Percentiles rank a stretch among this genome's conserved stretches.
Evolutionary conservation across 2,329 filamentous ascomycete genomes (phyloP).

Genomic region (Penicillium sp.): DNA sequence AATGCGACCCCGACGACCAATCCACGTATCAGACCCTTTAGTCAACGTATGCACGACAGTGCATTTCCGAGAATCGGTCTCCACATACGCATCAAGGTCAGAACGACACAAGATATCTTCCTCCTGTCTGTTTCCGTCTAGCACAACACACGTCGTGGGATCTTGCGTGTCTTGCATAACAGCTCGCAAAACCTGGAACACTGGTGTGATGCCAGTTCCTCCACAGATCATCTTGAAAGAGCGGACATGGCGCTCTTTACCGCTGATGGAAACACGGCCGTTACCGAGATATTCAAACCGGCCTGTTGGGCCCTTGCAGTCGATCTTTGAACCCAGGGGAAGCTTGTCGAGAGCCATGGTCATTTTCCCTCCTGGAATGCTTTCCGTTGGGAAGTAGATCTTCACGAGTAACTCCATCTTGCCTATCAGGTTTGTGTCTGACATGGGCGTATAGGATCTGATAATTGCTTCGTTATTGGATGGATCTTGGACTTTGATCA

Average conservation of each 20-base stretch:
- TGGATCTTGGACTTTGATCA: constrained; percentile 75
- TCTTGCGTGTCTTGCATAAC: constrained; percentile 65
- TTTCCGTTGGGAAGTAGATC: constrained; percentile 65
- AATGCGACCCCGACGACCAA: constrained; percentile 66
- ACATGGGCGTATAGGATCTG: constrained; percentile 82
- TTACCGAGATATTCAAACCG: constrained; percentile 75
- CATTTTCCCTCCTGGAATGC: constrained; percentile 70
- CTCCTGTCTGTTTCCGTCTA: constrained; percentile 73
- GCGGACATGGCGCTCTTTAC: constrained; percentile 55
- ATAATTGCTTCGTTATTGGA: constrained; percentile 68
- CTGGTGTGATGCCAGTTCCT: constrained; percentile 88
- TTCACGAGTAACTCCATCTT: constrained; percentile 76
- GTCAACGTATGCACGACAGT: constrained; percentile 69
- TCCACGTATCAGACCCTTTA: constrained; percentile 62
- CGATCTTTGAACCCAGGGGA: constrained; percentile 68
- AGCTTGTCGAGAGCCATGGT: constrained; percentile 73
- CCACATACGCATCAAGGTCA: constrained; percentile 66
- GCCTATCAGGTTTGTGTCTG: constrained; percentile 60
- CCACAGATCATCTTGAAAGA: constrained; percentile 83
- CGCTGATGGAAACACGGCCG: constrained; percentile 62
- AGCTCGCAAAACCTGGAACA: constrained; percentile 77
- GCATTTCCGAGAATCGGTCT: constrained; percentile 53
- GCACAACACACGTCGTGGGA: constrained; percentile 64
- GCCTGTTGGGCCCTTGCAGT: constrained; percentile 85
- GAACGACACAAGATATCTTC: constrained; percentile 78